These are phyloP conservation scores for Gastrolobium villosum DNA, from an alignment of 306 rosid species.

Conservation along the genomic window DNA sequence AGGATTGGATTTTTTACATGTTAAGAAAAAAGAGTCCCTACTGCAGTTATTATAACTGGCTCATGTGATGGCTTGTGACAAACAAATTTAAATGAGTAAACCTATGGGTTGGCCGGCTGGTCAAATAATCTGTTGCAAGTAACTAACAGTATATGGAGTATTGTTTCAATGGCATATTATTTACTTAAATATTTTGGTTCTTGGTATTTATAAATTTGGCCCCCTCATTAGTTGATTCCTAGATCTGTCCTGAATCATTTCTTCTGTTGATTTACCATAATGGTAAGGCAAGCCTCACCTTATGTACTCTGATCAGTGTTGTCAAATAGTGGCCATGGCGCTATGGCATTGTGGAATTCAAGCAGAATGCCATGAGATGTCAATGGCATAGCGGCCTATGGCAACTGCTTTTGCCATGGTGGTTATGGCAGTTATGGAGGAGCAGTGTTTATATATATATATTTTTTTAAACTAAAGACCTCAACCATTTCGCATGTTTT, in stretches of 20 bases:
- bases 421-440: too few species aligned
- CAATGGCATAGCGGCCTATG: too few species aligned
- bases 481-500: too few species aligned
- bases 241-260: background rate
- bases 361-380: too few species aligned
- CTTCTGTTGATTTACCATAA: constrained; percentile 21
- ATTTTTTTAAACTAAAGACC: too few species aligned
- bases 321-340: too few species aligned
- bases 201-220: background rate
- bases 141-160: background rate
- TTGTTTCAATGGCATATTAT: background rate
- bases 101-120: background rate
- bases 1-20: background rate
- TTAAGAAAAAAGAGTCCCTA: background rate
- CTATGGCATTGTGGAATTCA: too few species aligned
- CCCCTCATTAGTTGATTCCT: constrained; percentile 5
- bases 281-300: background rate
- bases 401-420: too few species aligned
- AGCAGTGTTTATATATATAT: too few species aligned
- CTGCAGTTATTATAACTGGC: background rate
- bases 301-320: background rate
- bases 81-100: background rate
- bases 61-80: background rate
- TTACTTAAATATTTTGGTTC: background rate
- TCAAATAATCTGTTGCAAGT: background rate